Evolutionary conservation across 2,329 filamentous ascomycete species (phyloP), one percentile per base, ranked within the genome.

Genomic region (Neonectria hederae): DNA sequence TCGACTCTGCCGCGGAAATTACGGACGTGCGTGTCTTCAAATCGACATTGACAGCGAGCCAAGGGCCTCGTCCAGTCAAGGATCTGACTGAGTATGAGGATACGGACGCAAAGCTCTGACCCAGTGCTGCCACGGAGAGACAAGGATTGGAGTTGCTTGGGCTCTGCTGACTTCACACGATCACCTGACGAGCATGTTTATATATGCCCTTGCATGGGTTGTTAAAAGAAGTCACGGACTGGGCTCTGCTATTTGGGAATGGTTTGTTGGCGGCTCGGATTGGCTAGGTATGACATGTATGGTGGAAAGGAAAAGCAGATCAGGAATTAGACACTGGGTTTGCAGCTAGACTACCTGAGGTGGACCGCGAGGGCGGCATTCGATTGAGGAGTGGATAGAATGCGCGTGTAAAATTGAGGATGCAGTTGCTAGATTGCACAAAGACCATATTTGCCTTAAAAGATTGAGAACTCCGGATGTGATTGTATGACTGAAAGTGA

Each of bases 71-170:
- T 65, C 87, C 94, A 0, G 87, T 92, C 30, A 90, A 87, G 74
- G 91, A 96, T 69, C 78, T 98, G 60, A 90, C 85, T 66, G 92
- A 94, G 74, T 98, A 95, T 78, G 92, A 97, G 76, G 95, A 97
- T 64, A 83, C 90, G 64, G 93, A 92, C 67, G 82, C 92, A 14
- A 97, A 97, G 82, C 84, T 97, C 62, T 95, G 38, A 68, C 32
- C 4, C 62, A 67, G 56, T 19, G 35, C 24, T 26, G 30, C 10
- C 28, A 38, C 42, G 19, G 48, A 35, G 42, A 38, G 11, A 9
- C 17, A 49, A 22, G 38, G 38, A n/a, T 35, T 28, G 10, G 14
- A 52, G 51, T 61, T 54, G 28, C 46, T 64, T 49, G 42, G 52
- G 51, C 60, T 60, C 55, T 59, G 24, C 55, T 48, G 22, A 24